Evolutionary conservation across 2,329 filamentous ascomycete species (phyloP).

Genomic region (Aspergillus sp.): DNA sequence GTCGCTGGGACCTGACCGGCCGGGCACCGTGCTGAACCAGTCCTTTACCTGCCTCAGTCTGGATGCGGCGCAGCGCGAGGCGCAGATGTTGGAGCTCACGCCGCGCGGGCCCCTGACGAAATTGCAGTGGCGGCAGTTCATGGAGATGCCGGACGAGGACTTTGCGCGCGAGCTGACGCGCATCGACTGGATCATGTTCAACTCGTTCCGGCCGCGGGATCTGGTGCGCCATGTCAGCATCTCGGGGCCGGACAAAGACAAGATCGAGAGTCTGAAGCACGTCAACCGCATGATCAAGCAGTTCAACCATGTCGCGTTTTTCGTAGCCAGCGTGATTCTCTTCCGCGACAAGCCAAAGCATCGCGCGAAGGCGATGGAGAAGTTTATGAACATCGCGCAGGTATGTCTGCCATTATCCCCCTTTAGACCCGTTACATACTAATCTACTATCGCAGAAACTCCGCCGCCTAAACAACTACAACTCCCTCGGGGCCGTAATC

Average conservation of each 20-base stretch:
- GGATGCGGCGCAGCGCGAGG: slow-evolving; percentile 79
- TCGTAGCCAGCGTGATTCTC: slow-evolving; percentile 79
- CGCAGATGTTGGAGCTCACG: slow-evolving; percentile 67
- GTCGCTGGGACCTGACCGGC: slow-evolving; percentile 38
- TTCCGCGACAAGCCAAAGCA: slow-evolving; percentile 96
- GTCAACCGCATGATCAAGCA: slow-evolving; percentile 94
- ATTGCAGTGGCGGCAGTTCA: slow-evolving; percentile 82
- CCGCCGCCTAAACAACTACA: slow-evolving; percentile 93
- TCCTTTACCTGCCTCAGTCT: slow-evolving; percentile 40
- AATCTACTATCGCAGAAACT: slow-evolving; percentile 57
- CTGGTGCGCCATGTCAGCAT: slow-evolving; percentile 88
- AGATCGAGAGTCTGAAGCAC: slow-evolving; percentile 73
- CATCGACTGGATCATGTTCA: slow-evolving; percentile 98
- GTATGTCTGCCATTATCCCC: slow-evolving; percentile 25
- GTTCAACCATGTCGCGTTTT: slow-evolving; percentile 81
- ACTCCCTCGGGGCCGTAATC: slow-evolving; percentile 87
- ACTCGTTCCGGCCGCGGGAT: slow-evolving; percentile 87
- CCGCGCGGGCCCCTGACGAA: slow-evolving; percentile 73
- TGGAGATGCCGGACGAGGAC: slow-evolving; percentile 79
- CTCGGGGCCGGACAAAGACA: slow-evolving; percentile 46
- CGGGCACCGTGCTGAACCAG: slow-evolving; percentile 40
- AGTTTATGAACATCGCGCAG: slow-evolving; percentile 85
- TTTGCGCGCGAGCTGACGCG: slow-evolving; percentile 89
- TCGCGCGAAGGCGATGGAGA: slow-evolving; percentile 83
- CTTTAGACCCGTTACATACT: slow-evolving; percentile 1